phyloP scores from a whole-genome alignment of 768 basidiomycete species.

The Podaxis sp. region DNA sequence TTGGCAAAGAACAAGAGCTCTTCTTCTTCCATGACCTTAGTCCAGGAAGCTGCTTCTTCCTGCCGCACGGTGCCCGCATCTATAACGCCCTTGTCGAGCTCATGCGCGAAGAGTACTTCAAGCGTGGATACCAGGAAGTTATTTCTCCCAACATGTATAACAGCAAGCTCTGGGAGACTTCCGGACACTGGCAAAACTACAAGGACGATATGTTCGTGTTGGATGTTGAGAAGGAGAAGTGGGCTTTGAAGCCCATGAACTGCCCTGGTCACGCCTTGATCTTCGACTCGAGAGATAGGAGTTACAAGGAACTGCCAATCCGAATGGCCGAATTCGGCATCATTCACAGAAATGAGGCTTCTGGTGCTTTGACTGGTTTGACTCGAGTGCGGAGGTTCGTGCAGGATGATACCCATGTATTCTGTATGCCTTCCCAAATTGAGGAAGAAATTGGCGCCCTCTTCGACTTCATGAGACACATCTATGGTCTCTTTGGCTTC shows the following conservation, averaged over 20 bases:
- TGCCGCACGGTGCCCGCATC: conserved; percentile 95
- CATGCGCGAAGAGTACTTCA: conserved; percentile 94
- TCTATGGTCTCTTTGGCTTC: conserved; percentile 94
- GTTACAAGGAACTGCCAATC: conserved; percentile 93
- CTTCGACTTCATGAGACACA: conserved; percentile 93
- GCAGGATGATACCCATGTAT: conserved; percentile 98
- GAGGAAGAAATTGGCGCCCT: conserved; percentile 81
- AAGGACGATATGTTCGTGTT: conserved; percentile 97
- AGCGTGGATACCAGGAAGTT: conserved; percentile 96
- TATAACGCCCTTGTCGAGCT: conserved; percentile 92
- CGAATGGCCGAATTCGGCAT: conserved; percentile 99
- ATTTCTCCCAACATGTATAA: conserved; percentile 99
- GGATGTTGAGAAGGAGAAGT: conserved; percentile 94
- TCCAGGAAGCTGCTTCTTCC: conserved; percentile 94
- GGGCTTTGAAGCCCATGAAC: conserved; percentile 98
- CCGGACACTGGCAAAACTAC: conserved; percentile 98
- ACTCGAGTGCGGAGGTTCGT: conserved; percentile 94
- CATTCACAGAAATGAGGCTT: conserved; percentile 94
- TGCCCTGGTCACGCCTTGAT: conserved; percentile 97
- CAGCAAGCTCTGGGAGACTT: conserved; percentile 95
- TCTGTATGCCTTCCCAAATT: conserved; percentile 94
- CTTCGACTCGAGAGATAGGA: conserved; percentile 91
- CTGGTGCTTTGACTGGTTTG: conserved; percentile 89
- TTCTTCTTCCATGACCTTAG: conserved; percentile 99
- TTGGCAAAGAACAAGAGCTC: conserved; percentile 96